A percentile compares a stretch with the other conserved stretches of the same genome.
These are phyloP conservation scores for Mrakia hoshinonis DNA, from an alignment of 768 basidiomycete species.

Conservation along the genomic window DNA sequence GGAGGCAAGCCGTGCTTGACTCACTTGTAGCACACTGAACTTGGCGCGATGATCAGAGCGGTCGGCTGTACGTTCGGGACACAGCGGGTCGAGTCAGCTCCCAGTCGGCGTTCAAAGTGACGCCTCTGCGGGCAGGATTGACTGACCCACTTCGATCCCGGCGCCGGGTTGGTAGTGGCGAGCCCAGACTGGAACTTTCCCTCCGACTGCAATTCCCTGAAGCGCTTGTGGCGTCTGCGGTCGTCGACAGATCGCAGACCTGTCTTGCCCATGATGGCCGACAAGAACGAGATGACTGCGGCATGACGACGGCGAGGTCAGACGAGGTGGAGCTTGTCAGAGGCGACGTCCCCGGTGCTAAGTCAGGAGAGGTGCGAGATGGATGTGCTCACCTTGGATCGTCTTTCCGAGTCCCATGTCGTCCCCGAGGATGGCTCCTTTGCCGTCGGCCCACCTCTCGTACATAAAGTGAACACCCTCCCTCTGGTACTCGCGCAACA, in stretches of 20 bases:
- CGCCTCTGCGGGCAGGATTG: background rate
- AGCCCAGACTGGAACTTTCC: background rate
- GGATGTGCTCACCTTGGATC: slow-evolving; percentile 50
- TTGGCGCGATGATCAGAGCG: slow-evolving; percentile 76
- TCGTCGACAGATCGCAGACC: slow-evolving; percentile 42
- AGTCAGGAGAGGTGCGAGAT: background rate
- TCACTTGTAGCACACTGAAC: slow-evolving; percentile 48
- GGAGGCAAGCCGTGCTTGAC: too few species aligned
- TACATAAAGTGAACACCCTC: slow-evolving; percentile 79
- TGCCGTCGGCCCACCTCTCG: slow-evolving; percentile 55
- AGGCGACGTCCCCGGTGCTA: background rate
- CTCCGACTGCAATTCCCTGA: background rate
- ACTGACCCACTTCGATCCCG: slow-evolving; percentile 6
- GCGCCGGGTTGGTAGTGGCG: background rate
- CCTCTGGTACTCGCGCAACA: slow-evolving; percentile 82
- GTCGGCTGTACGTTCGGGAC: slow-evolving; percentile 53
- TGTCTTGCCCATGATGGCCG: slow-evolving; percentile 80
- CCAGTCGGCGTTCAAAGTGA: background rate
- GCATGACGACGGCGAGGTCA: slow-evolving; percentile 35
- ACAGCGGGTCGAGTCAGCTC: background rate
- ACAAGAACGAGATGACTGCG: slow-evolving; percentile 64
- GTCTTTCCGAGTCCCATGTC: slow-evolving; percentile 97
- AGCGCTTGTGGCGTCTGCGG: background rate
- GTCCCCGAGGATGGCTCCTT: slow-evolving; percentile 81
- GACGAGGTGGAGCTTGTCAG: background rate